Base-by-base conservation (phyloP, 2,329 filamentous ascomycete species). In the Neophaeococcomyces mojaviensis region DNA sequence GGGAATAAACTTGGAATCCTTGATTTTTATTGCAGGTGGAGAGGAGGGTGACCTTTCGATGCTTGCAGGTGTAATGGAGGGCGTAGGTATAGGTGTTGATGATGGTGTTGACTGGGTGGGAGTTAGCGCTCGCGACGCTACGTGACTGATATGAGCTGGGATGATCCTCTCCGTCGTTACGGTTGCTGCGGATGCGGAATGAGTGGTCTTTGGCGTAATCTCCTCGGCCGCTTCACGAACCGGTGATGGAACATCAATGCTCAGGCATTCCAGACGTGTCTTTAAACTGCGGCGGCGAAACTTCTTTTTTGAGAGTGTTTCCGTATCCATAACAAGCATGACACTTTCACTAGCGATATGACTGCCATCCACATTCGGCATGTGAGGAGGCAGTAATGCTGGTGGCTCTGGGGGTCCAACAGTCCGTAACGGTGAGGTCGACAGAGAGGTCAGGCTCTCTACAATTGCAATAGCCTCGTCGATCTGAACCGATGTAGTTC, bases 401-500 rank as follows among this genome's bases (percentile, higher is more conserved):
- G 24, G 5, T 28, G 24, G 24, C 10, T 28, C 10, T 5, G 24
- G 20, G 3, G 8, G 28, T 19, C 34, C 20, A 43, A 24, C 7
- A 9, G 30, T 12, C 16, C 3, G 10, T 2, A 6, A 28, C 10
- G 19, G 3, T 15, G 18, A 9, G 4, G 19, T 26, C 22, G 34
- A 20, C n/a, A 31, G 16, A 4, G 41, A 39, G 9, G 47, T 46
- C 20, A 49, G 35, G 13, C 36, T 44, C 38, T 57, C 55, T 9
- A 57, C 53, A 4, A 48, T 52, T n/a, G 55, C 55, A 32, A 57
- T 55, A 4, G 55, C 50, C 41, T 57, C 55, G 15, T 57, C 55
- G 20, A 57, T 55, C 32, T 32, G 13, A 24, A 20, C 24, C n/a
- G 43, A 39, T 18, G 35, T 39, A 34, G 22, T 46, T 13, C 19